A percentile compares a stretch with the other conserved stretches of the same genome.
Evolutionary conservation across 2,329 filamentous ascomycete species (phyloP).

Genomic region (Mycosphaerella arachidis): DNA sequence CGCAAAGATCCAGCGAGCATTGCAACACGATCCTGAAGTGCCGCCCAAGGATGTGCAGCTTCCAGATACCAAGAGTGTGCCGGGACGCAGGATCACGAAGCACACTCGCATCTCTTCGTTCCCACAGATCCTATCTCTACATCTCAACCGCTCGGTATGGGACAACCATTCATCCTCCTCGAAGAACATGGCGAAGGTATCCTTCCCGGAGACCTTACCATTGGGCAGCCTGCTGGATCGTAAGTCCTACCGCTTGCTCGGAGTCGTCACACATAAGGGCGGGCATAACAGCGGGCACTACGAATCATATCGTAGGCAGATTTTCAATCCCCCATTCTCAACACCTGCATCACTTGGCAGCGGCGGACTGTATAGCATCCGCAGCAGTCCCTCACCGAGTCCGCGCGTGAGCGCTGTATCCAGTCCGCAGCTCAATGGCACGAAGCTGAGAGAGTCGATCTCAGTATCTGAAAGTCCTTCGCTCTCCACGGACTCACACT

Average conservation of each 20-base stretch:
- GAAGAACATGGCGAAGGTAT: conserved; percentile 92
- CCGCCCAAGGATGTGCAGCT: conserved; percentile 67
- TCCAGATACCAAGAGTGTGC: conserved; percentile 68
- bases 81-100: conserved; percentile 78
- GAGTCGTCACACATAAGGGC: conserved; percentile 88
- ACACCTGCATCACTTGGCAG: conserved; percentile 75
- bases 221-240: conserved; percentile 74
- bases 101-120: conserved; percentile 83
- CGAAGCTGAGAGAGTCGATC: conserved; percentile 7
- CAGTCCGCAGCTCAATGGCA: conserved; percentile 6
- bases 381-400: conserved; percentile 32
- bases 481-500: conserved; percentile 14
- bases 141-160: conserved; percentile 90
- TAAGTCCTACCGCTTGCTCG: conserved; percentile 77
- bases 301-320: conserved; percentile 88
- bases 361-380: conserved; percentile 67
- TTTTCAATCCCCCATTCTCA: conserved; percentile 71
- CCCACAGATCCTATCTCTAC: conserved; percentile 84
- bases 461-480: conserved; percentile 5
- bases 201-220: conserved; percentile 81
- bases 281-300: conserved; percentile 96
- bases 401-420: conserved; percentile 32
- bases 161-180: conserved; percentile 67
- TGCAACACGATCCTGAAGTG: conserved; percentile 77
- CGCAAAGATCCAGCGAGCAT: conserved; percentile 60